Evolutionary conservation across 495 filamentous ascomycete species (phyloP).

Genomic region (Annulohypoxylon bovei): DNA sequence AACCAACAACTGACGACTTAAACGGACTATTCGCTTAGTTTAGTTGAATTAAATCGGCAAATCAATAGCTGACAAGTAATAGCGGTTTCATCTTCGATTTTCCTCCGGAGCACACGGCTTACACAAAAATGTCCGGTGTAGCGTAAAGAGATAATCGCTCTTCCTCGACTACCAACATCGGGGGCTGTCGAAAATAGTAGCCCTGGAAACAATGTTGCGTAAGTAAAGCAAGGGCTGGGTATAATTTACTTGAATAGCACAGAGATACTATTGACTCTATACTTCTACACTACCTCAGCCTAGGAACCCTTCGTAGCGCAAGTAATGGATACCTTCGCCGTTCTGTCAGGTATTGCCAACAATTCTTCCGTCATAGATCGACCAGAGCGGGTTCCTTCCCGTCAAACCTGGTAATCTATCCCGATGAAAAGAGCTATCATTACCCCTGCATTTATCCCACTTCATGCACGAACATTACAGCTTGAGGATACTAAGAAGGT

Average conservation of each 20-base stretch:
- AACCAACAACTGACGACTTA: slow-evolving; percentile 17
- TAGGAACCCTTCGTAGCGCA: not conserved
- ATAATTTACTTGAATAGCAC: not conserved
- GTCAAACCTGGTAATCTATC: slow-evolving; percentile 23
- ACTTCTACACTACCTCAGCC: not conserved
- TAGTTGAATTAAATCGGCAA: slow-evolving; percentile 23
- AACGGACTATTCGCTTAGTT: slow-evolving; percentile 7
- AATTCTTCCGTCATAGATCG: slow-evolving; percentile 32
- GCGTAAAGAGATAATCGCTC: slow-evolving; percentile 9
- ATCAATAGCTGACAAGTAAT: slow-evolving; percentile 37
- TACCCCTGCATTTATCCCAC: slow-evolving; percentile 29
- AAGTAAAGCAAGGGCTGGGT: slow-evolving; percentile 1
- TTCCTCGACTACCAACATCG: slow-evolving; percentile 3
- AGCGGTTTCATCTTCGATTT: slow-evolving; percentile 12
- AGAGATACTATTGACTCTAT: not conserved
- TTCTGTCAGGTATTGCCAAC: slow-evolving; percentile 7
- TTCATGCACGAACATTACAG: slow-evolving; percentile 32
- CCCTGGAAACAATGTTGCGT: not conserved
- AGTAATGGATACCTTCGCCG: not conserved
- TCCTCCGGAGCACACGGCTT: slow-evolving; percentile 6
- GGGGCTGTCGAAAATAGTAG: slow-evolving; percentile 16
- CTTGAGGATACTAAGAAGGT: slow-evolving; percentile 3
- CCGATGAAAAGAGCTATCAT: slow-evolving; percentile 16
- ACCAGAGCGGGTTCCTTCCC: slow-evolving; percentile 37
- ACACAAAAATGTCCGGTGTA: slow-evolving; percentile 23